Evolutionary conservation across 2,329 filamentous ascomycete genomes (phyloP).

Genomic region (Penicillium sumatraense): DNA sequence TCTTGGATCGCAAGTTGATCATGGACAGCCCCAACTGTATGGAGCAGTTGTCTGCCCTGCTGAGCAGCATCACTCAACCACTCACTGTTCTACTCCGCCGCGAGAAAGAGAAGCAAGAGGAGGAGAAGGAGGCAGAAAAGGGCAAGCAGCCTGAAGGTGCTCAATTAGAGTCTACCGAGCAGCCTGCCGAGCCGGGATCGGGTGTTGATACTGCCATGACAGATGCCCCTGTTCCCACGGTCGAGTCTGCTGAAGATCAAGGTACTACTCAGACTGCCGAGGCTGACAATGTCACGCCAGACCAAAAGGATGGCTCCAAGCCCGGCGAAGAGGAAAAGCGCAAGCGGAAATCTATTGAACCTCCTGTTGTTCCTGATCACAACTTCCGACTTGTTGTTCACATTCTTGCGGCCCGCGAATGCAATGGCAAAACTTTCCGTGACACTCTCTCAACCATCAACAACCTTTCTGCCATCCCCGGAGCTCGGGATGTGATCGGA

Average conservation of each 20-base stretch:
- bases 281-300: conserved; percentile 23
- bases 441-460: conserved; percentile 99
- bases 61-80: conserved; percentile 87
- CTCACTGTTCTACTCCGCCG: conserved; percentile 81
- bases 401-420: conserved; percentile 93
- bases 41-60: conserved; percentile 84
- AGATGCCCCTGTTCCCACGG: conserved; percentile 40
- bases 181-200: conserved; percentile 33
- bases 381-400: conserved; percentile 95
- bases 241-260: conserved; percentile 36
- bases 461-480: conserved; percentile 90
- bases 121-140: conserved; percentile 43
- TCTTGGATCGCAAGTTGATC: conserved; percentile 91
- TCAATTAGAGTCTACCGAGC: conserved; percentile 17
- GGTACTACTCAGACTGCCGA: conserved; percentile 12
- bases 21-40: conserved; percentile 98
- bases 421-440: conserved; percentile 96
- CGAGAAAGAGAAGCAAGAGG: conserved; percentile 71
- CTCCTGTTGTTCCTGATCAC: conserved; percentile 83
- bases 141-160: conserved; percentile 41
- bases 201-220: conserved; percentile 45
- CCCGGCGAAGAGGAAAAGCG: conserved; percentile 52
- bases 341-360: conserved; percentile 70
- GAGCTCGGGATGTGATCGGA: conserved; percentile 88
- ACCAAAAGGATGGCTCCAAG: conserved; percentile 29